phyloP scores from a whole-genome alignment of 148 eudicot genomes.

The Rheum nobile region DNA sequence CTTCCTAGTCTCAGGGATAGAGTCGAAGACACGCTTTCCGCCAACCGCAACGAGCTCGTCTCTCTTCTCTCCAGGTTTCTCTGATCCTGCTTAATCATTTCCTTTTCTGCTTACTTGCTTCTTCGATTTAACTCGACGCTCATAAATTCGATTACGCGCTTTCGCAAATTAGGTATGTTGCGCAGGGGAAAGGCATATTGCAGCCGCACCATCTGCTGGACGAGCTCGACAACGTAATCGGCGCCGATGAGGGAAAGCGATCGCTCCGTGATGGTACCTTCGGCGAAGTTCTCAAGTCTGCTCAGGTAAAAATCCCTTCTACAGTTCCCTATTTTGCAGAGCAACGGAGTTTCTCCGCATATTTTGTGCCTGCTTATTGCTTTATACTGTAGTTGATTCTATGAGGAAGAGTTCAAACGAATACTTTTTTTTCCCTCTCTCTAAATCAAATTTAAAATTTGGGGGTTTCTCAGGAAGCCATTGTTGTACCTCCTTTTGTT shows the following conservation, averaged over 20 bases:
- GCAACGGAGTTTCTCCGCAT: not conserved
- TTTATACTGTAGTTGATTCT: no score
- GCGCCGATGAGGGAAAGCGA: slow-evolving; percentile 40
- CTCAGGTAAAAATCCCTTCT: slow-evolving; percentile 48
- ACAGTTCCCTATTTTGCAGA: no score
- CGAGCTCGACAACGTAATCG: slow-evolving; percentile 50
- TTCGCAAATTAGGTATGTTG: slow-evolving; percentile 44
- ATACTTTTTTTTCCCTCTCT: no score
- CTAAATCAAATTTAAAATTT: not conserved
- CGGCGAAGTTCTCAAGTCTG: slow-evolving; percentile 56
- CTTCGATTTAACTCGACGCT: not conserved
- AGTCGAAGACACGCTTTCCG: slow-evolving; percentile 77
- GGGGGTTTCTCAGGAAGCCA: slow-evolving; percentile 56
- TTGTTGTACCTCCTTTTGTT: slow-evolving; percentile 87
- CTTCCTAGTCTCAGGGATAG: slow-evolving; percentile 63
- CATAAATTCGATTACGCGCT: not conserved
- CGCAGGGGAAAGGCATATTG: slow-evolving; percentile 77
- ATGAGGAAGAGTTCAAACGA: no score
- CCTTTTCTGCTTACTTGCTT: not conserved
- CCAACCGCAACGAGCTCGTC: slow-evolving; percentile 79
- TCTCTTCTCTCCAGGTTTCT: slow-evolving; percentile 81
- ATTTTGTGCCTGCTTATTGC: not conserved
- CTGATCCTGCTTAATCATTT: not conserved
- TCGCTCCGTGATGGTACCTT: slow-evolving; percentile 60
- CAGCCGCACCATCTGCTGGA: slow-evolving; percentile 85